Base-by-base conservation (phyloP, 495 filamentous ascomycete species). In the Rostrohypoxylon terebratum region DNA sequence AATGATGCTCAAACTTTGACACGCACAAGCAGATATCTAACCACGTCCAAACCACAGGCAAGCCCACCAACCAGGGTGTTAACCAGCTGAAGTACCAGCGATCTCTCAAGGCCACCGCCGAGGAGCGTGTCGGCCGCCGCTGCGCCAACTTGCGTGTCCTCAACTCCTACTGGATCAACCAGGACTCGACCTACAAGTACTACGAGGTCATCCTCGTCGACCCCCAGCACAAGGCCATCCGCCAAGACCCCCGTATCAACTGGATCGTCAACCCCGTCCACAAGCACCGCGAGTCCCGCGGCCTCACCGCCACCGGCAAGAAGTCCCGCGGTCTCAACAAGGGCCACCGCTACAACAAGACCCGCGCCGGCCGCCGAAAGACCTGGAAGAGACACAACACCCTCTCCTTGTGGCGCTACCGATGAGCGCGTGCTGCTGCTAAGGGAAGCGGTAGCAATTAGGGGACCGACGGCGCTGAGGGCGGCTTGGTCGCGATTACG, bases 131-230 rank as follows among this genome's bases (percentile, higher is more conserved):
- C 80, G 96, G 96, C 78, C 94, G 95, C 82, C 94, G 94, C 81
- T 97, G 94, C 87, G 93, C 94, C 86, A 99, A 99, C 87, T 86
- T 99, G 83, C 92, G 96, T 76, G 96, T 99, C 75, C 90, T 99
- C 81, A 99, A 98, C 90, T 97, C 94, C 76, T 99, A 99, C 93
- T 99, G 96, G 96, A 94, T 98, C 90, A 99, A 99, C 90, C 96
- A 99, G 89, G 96, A 99, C 88, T 97, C 94, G 62, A 98, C 96
- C 85, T 99, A 98, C 93, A 99, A 99, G 90, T 99, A 98, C 90
- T 99, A 89, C 87, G 96, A 99, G 87, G 90, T 99, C 83, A 98
- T 99, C 88, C 92, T 98, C 76, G 96, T 99, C 81, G 96, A 99
- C 87, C 96, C 96, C 80, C 90, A 96, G 87, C 96, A 99, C 92